Evolutionary conservation across 176 grass and related monocot genomes (phyloP).

Genomic region (Musa beccarii): DNA sequence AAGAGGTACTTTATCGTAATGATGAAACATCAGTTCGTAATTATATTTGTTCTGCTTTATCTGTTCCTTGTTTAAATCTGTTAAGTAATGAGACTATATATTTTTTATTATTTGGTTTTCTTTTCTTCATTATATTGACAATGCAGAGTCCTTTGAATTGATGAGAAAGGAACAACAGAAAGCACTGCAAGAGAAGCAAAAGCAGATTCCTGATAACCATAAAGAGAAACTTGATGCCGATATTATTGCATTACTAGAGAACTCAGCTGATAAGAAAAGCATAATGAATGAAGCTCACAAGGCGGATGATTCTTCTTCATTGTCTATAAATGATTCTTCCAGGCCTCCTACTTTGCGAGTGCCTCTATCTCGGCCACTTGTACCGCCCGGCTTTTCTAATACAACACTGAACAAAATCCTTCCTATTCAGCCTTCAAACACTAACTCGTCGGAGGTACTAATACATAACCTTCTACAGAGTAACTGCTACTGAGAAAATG

Average conservation of each 20-base stretch:
- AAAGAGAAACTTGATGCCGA: conserved; percentile 44
- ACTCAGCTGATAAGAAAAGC: conserved; percentile 33
- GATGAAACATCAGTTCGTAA: conserved; percentile 3
- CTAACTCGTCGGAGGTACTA: conserved; percentile 33
- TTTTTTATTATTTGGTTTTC: too few relatives aligned
- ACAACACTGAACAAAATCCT: conserved; percentile 25
- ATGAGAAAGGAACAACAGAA: conserved; percentile 96
- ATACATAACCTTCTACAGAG: neutral
- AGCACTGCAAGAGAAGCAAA: conserved; percentile 56
- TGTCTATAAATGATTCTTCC: conserved; percentile 30
- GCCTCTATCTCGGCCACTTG: conserved; percentile 31
- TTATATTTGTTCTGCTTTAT: too few relatives aligned
- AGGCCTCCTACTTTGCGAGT: conserved; percentile 26
- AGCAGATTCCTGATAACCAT: conserved; percentile 17
- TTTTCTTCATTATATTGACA: conserved; percentile 21
- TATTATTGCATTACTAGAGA: conserved; percentile 55
- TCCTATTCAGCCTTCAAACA: conserved; percentile 22
- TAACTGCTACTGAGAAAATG: neutral
- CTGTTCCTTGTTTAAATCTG: too few relatives aligned
- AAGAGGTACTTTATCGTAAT: conserved; percentile 40
- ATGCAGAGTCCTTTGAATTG: conserved; percentile 84
- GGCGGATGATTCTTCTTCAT: conserved; percentile 22
- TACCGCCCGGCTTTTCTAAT: conserved; percentile 44
- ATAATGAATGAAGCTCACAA: neutral
- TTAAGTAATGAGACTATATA: too few relatives aligned